Evolutionary conservation across 345 rosid genomes (phyloP).

Genomic region (Eucalyptus cloeziana): DNA sequence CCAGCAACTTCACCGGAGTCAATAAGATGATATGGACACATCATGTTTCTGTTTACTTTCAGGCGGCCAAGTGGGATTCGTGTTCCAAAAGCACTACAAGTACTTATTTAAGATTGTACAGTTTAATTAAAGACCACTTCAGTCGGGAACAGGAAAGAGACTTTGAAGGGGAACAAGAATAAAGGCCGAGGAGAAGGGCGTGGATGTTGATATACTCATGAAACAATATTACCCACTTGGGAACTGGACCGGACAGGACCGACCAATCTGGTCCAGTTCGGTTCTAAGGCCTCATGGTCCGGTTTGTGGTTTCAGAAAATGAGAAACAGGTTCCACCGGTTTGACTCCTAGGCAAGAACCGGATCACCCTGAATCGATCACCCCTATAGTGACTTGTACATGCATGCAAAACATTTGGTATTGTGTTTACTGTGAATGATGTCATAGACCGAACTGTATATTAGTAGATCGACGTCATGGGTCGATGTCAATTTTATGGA

Average conservation of each 20-base stretch:
- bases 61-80: background rate
- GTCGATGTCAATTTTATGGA: background rate
- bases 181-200: background rate
- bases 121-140: background rate
- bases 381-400: background rate
- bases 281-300: background rate
- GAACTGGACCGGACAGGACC: background rate
- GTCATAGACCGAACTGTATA: background rate
- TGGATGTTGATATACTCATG: too few relatives aligned
- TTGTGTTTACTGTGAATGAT: background rate
- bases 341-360: rapidly evolving
- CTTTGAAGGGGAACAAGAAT: background rate
- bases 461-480: background rate
- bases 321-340: rapidly evolving
- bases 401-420: background rate
- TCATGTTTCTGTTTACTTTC: too few relatives aligned
- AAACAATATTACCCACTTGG: background rate
- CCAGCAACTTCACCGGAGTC: too few relatives aligned
- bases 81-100: background rate
- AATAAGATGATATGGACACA: too few relatives aligned
- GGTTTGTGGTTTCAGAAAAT: rapidly evolving
- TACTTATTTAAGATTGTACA: background rate
- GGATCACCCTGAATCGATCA: rapidly evolving
- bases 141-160: too few relatives aligned
- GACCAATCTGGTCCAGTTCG: rapidly evolving